phyloP scores from a whole-genome alignment of 306 rosid species.

The Pueraria montana region DNA sequence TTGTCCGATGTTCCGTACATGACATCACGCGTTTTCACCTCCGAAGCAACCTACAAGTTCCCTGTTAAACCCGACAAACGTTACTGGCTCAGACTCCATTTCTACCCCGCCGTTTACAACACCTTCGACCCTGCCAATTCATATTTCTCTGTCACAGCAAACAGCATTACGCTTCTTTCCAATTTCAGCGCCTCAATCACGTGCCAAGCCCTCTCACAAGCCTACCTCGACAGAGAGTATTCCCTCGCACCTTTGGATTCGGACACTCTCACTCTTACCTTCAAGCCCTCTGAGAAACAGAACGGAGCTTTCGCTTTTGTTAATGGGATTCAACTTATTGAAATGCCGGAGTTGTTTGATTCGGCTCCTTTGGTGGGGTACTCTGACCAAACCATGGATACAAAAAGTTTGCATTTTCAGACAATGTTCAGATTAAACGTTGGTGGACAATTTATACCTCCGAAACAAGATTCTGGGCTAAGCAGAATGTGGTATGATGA shows the following conservation, averaged over 20 bases:
- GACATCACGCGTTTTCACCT: conserved; percentile 55
- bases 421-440: conserved; percentile 66
- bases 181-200: conserved; percentile 61
- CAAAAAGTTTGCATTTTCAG: conserved; percentile 38
- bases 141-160: conserved; percentile 55
- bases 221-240: conserved; percentile 58
- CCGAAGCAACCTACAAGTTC: conserved; percentile 52
- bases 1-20: conserved; percentile 58
- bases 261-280: conserved; percentile 39
- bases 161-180: conserved; percentile 49
- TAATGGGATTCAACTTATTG: conserved; percentile 55
- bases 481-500: conserved; percentile 66
- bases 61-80: conserved; percentile 43
- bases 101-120: conserved; percentile 55
- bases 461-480: conserved; percentile 55
- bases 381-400: conserved; percentile 39
- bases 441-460: conserved; percentile 64
- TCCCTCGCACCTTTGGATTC: conserved; percentile 57
- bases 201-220: conserved; percentile 62
- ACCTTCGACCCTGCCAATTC: conserved; percentile 42
- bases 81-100: conserved; percentile 64
- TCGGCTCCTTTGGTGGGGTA: conserved; percentile 45
- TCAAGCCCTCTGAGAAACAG: conserved; percentile 56
- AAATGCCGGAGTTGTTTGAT: conserved; percentile 55
- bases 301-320: conserved; percentile 53